Evolutionary conservation across 441 rosid genomes (phyloP).

Genomic region (Brassica balearica): DNA sequence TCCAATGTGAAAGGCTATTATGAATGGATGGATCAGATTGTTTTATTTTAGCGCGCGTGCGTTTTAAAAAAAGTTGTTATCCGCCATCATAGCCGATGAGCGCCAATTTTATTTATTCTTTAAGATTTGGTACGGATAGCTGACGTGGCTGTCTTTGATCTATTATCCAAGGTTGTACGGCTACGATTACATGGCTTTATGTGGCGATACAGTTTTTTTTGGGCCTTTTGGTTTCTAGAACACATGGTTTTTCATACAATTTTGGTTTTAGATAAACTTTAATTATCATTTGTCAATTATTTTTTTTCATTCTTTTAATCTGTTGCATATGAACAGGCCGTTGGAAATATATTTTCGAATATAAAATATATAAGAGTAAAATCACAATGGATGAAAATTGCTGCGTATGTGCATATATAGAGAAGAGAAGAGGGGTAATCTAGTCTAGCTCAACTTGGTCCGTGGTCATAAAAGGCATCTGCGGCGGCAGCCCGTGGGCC

Average conservation of each 20-base stretch:
- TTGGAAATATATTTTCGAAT: not conserved
- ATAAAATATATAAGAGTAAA: not conserved
- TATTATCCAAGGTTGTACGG: not conserved
- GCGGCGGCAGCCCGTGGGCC: not conserved
- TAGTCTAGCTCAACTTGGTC: not conserved
- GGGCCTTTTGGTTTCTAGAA: not conserved
- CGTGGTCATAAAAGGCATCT: not conserved
- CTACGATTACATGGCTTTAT: conserved; percentile 12
- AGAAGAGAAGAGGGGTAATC: not conserved
- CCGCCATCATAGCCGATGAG: conserved; percentile 15
- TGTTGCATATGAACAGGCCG: not conserved
- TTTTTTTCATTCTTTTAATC: not conserved
- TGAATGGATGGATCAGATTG: conserved; percentile 35
- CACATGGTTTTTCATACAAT: not conserved
- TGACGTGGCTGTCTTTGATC: conserved; percentile 27
- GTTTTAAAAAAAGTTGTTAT: not conserved
- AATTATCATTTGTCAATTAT: not conserved
- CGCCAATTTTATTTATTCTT: conserved; percentile 10
- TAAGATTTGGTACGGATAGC: conserved; percentile 27
- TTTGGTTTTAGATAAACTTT: not conserved
- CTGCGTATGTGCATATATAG: not conserved
- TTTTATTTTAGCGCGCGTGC: not conserved
- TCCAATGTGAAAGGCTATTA: conserved; percentile 2
- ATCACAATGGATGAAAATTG: not conserved
- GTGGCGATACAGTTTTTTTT: not conserved